These are phyloP conservation scores for Parathielavia hyrcaniae DNA, from an alignment of 495 filamentous ascomycete species.

Conservation along the genomic window DNA sequence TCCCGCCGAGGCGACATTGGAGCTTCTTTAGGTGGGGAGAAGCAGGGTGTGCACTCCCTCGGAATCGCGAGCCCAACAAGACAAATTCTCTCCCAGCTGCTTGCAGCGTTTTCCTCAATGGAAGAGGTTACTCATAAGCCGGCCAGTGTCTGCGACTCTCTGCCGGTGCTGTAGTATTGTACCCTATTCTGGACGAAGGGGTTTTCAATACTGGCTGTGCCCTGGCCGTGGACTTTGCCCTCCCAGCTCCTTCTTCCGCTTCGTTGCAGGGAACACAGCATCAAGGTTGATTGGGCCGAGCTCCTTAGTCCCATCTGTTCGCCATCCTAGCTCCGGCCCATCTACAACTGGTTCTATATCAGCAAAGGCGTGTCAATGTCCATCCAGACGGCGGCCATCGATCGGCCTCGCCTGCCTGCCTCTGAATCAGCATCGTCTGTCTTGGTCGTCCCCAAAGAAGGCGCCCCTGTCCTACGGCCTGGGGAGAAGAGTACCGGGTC, in stretches of 20 bases:
- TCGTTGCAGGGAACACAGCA: background rate
- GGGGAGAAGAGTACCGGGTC: constrained; percentile 14
- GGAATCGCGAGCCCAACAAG: background rate
- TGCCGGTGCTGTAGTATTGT: background rate
- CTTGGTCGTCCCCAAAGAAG: background rate
- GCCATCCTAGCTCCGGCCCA: background rate
- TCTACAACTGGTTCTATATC: no score
- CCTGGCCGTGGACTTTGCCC: background rate
- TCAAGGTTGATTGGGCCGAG: background rate
- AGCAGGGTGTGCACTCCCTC: constrained; percentile 3
- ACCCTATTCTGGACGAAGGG: no score
- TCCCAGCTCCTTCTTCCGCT: background rate
- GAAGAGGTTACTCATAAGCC: background rate
- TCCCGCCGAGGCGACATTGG: constrained; percentile 7
- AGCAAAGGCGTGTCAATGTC: background rate
- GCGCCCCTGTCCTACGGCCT: background rate
- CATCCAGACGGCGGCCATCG: background rate
- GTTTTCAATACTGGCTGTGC: no score
- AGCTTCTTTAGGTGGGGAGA: constrained; percentile 6
- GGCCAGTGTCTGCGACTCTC: constrained; percentile 1
- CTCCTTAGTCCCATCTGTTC: background rate
- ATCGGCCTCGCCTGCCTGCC: background rate
- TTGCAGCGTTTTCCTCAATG: background rate
- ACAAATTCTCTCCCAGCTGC: constrained; percentile 4
- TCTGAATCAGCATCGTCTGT: background rate